Conservation (phyloP, 1,284 basidiomycete genomes). For the Filobasidium uniguttulatum region DNA sequence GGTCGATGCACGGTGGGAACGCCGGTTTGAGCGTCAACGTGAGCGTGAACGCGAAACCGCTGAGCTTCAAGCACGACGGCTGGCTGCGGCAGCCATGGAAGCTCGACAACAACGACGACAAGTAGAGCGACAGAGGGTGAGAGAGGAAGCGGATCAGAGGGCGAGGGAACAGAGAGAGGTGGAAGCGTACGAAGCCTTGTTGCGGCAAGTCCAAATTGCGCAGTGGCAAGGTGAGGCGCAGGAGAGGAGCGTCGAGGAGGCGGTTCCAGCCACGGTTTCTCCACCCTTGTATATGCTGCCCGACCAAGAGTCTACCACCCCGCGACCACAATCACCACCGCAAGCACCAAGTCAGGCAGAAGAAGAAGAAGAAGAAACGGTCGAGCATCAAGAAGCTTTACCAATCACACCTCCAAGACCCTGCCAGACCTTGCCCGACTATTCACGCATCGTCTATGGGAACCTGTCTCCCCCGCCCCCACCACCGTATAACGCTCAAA, state of each 20-base stretch:
- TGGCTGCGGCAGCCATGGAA: too few relatives aligned
- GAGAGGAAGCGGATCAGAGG: conserved; percentile 10
- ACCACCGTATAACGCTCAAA: conserved; percentile 6
- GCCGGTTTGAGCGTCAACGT: not conserved
- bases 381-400: not conserved
- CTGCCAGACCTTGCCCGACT: not conserved
- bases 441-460: conserved; percentile 1
- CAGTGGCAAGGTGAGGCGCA: not conserved
- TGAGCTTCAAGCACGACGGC: too few relatives aligned
- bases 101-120: conserved; percentile 16
- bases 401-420: conserved; percentile 1
- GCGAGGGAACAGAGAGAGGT: conserved; percentile 5
- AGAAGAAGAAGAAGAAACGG: too few relatives aligned
- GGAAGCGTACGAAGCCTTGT: not conserved
- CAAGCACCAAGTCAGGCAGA: too few relatives aligned
- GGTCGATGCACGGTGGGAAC: conserved; percentile 1
- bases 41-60: too few relatives aligned
- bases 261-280: too few relatives aligned
- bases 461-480: conserved; percentile 6
- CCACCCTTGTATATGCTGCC: too few relatives aligned
- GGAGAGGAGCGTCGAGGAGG: not conserved
- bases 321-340: not conserved
- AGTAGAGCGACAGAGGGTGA: conserved; percentile 3
- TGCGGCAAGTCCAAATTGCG: not conserved
- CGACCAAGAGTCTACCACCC: too few relatives aligned